Percentiles rank a stretch among this genome's conserved stretches.
These are phyloP conservation scores for Plantago major DNA, from an alignment of 257 asterid species.

Conservation along the genomic window DNA sequence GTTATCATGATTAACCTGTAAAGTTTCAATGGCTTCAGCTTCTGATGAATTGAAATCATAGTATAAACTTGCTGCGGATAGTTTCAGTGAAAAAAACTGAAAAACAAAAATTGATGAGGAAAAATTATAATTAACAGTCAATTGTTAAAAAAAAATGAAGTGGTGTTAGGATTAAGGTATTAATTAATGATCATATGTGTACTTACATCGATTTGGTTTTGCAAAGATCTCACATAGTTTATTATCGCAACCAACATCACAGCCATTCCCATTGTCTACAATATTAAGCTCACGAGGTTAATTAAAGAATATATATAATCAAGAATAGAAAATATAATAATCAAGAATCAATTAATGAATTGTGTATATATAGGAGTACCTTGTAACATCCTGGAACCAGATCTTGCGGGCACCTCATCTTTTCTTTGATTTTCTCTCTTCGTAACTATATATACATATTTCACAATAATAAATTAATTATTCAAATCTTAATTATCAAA, in stretches of 20 bases:
- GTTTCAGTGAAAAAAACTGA: conserved; percentile 93
- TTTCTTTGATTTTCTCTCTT: conserved; percentile 90
- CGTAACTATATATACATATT: conserved; percentile 49
- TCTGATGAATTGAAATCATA: conserved; percentile 89
- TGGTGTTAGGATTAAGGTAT: too few relatives aligned
- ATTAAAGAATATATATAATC: neutral
- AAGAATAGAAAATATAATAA: too few relatives aligned
- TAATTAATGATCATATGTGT: too few relatives aligned
- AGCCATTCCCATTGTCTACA: conserved; percentile 99
- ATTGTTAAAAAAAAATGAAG: neutral
- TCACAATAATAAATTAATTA: neutral
- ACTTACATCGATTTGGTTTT: conserved; percentile 90
- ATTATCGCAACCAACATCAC: conserved; percentile 91
- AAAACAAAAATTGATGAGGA: neutral
- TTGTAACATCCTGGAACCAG: conserved; percentile 95
- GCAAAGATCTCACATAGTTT: conserved; percentile 80
- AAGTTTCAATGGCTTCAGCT: conserved; percentile 55
- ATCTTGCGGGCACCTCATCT: conserved; percentile 82
- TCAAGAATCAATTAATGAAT: too few relatives aligned
- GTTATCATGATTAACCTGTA: conserved; percentile 43
- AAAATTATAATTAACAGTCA: neutral
- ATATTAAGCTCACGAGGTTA: neutral
- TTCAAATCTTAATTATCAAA: too few relatives aligned
- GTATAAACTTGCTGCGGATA: conserved; percentile 85
- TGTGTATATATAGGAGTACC: conserved; percentile 29